A percentile compares a stretch with the other conserved stretches of the same genome.
Conservation (phyloP, 106 monocot genomes). For the Xerophyta viscosa region DNA sequence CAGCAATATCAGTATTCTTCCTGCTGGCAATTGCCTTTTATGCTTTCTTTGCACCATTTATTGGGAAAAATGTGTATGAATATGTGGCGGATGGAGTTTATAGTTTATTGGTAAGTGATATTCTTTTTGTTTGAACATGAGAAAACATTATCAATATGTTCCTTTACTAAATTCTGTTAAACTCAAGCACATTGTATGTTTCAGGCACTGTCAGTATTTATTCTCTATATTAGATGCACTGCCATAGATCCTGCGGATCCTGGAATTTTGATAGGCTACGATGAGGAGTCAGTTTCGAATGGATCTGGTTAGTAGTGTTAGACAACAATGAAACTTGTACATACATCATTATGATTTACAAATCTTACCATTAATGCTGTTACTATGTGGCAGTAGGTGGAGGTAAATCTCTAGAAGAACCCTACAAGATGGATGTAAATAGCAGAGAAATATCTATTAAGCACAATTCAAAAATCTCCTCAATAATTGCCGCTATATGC, state of each 20-base stretch:
- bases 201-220: slow-evolving; percentile 55
- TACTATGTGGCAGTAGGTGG: slow-evolving; percentile 16
- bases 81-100: slow-evolving; percentile 48
- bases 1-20: slow-evolving; percentile 68
- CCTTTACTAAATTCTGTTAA: no score
- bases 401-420: slow-evolving; percentile 15
- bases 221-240: slow-evolving; percentile 79
- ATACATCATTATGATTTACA: no score
- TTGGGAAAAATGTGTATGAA: slow-evolving; percentile 45
- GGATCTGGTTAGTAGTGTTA: slow-evolving; percentile 17
- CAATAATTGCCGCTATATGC: slow-evolving; percentile 15
- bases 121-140: neutral
- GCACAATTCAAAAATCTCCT: slow-evolving; percentile 12
- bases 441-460: slow-evolving; percentile 8
- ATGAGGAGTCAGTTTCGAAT: slow-evolving; percentile 22
- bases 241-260: slow-evolving; percentile 73
- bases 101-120: slow-evolving; percentile 45
- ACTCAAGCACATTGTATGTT: neutral
- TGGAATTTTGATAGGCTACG: slow-evolving; percentile 27
- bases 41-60: slow-evolving; percentile 73
- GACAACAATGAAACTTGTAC: no score
- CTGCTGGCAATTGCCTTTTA: slow-evolving; percentile 62
- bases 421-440: slow-evolving; percentile 15
- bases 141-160: no score
- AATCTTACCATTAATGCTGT: no score